Base-by-base conservation (phyloP, 1,284 basidiomycete species). In the Heterobasidion parviporum region DNA sequence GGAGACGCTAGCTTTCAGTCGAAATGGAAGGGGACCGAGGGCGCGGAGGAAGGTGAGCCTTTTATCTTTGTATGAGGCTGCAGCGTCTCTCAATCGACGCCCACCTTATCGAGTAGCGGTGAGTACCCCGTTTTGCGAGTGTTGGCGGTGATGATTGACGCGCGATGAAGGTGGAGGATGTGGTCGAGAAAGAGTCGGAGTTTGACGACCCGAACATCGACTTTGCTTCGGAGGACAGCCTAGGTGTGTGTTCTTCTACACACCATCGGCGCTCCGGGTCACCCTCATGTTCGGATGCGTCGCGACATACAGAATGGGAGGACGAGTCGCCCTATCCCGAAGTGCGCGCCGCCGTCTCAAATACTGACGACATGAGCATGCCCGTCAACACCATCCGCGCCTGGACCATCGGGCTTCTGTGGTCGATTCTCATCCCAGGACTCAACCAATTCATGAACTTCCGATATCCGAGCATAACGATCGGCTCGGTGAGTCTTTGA, bases 261-360 rank as follows among this genome's bases (percentile, higher is more conserved):
- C 41, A 44, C 7, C 41, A 44, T 44, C 16, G 3, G 14, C 53
- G n/a, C n/a, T 48, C n/a, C 50, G 33, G 50, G 50, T 20, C 26
- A 26, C 5, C 26, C 26, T 26, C 26, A 50, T 26, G 18, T 35
- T 10, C 10, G 34, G 6, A n/a, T 20, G 34, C 9, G 18, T 8
- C 14, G 15, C 5, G 6, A 8, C 10, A 7, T 10, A 16, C 53
- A 71, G 69, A 71, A 48, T 62, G 61, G 61, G 61, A 61, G 34
- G 61, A 62, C 7, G 69, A 76, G 61, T 82, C 80, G 10, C 80
- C 81, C 0, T 83, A 82, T 62, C 78, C 79, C 36, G 82, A 85
- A 65, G 84, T 86, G 20, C 79, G 84, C 46, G 81, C 82, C 32
- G 81, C 82, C 26, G 83, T 85, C 20, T 80, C 81, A 53, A 81